These are phyloP conservation scores for Paxillus ammoniavirescens DNA, from an alignment of 768 basidiomycete species.

Conservation along the genomic window DNA sequence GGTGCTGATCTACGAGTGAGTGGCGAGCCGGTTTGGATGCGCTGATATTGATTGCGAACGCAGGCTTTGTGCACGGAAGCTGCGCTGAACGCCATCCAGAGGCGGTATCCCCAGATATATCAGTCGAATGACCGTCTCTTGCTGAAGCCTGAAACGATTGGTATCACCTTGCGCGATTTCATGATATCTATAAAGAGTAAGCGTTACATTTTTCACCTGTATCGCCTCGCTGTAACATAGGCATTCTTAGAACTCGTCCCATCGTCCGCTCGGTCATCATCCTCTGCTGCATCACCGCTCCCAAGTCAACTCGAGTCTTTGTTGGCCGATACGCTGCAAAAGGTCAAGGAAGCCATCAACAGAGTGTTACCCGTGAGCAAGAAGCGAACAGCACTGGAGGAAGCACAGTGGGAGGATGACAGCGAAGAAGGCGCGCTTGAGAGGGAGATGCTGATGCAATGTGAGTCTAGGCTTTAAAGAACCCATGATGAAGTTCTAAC, in stretches of 20 bases:
- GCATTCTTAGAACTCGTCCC: conserved; percentile 76
- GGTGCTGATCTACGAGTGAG: conserved; percentile 93
- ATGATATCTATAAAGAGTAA: conserved; percentile 96
- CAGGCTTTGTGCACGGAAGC: conserved; percentile 97
- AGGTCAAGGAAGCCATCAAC: conserved; percentile 68
- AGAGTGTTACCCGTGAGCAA: conserved; percentile 79
- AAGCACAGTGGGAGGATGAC: conserved; percentile 89
- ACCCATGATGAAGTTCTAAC: conserved; percentile 4
- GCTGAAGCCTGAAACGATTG: conserved; percentile 82
- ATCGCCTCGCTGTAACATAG: conserved; percentile 3
- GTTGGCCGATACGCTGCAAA: conserved; percentile 63
- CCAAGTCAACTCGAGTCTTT: conserved; percentile 84
- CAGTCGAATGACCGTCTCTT: conserved; percentile 83
- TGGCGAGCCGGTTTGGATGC: not conserved
- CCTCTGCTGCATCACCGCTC: conserved; percentile 81
- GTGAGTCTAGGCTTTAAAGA: conserved; percentile 40
- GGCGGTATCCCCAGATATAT: conserved; percentile 97
- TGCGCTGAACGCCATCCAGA: conserved; percentile 91
- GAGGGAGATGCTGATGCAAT: conserved; percentile 84
- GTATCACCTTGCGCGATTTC: conserved; percentile 85
- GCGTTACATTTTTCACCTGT: conserved; percentile 17
- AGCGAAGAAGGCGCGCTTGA: conserved; percentile 83
- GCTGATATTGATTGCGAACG: conserved; percentile 1
- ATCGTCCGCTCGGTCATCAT: conserved; percentile 88
- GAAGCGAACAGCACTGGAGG: conserved; percentile 82